Conservation (phyloP, 371 early-diverging fungal species). For the Sanchytrium tribonematis region DNA sequence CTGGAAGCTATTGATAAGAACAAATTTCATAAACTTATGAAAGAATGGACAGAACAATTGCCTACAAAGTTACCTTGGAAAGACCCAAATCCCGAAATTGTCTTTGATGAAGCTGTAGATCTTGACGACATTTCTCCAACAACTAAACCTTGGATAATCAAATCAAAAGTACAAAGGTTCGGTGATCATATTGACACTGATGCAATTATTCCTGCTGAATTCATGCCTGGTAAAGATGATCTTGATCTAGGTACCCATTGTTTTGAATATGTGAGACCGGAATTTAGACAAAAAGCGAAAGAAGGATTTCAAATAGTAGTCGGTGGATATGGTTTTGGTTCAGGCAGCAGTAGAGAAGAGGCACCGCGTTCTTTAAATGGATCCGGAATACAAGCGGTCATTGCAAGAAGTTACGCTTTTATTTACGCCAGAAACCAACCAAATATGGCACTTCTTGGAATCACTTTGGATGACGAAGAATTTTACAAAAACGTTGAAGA, state of each 20-base stretch:
- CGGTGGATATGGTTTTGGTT: conserved; percentile 35
- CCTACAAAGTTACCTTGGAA: conserved; percentile 29
- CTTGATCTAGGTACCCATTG: conserved; percentile 36
- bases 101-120: conserved; percentile 1
- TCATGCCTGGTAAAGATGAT: conserved; percentile 38
- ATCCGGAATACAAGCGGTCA: conserved; percentile 34
- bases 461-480: conserved; percentile 27
- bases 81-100: conserved; percentile 6
- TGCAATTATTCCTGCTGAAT: conserved; percentile 45
- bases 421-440: conserved; percentile 19
- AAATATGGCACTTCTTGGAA: conserved; percentile 43
- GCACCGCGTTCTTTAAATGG: conserved; percentile 41
- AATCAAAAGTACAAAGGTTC: conserved; percentile 34
- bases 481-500: conserved; percentile 38
- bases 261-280: conserved; percentile 39
- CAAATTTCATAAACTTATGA: conserved; percentile 5
- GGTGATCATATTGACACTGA: conserved; percentile 44
- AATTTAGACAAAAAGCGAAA: conserved; percentile 27
- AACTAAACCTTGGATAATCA: conserved; percentile 13
- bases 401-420: conserved; percentile 36
- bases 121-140: conserved; percentile 3
- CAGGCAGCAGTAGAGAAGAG: conserved; percentile 41
- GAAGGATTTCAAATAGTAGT: conserved; percentile 32
- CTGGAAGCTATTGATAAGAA: conserved; percentile 27
- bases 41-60: conserved; percentile 21